Conservation (phyloP, 306 rosid species). For the Corylus americana region DNA sequence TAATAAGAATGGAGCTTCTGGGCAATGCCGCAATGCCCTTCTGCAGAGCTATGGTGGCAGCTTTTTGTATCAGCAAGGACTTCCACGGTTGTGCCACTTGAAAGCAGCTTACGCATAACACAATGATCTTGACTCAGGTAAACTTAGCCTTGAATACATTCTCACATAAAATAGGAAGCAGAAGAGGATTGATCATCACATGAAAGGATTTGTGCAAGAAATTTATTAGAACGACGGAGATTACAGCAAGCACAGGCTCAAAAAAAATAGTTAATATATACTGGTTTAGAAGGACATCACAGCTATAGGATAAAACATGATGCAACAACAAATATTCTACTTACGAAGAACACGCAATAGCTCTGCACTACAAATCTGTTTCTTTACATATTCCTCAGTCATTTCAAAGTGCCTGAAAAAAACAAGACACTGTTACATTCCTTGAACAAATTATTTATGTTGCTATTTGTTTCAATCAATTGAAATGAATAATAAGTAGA, state of each 20-base stretch:
- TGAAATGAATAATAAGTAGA: slow-evolving; percentile 1
- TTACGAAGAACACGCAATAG: slow-evolving; percentile 70
- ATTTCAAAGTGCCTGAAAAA: slow-evolving; percentile 48
- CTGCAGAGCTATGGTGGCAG: background rate
- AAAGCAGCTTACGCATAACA: background rate
- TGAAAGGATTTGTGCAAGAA: background rate
- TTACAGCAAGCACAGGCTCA: background rate
- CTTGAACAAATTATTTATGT: slow-evolving; percentile 5
- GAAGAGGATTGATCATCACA: background rate
- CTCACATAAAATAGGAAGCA: background rate
- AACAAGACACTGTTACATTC: slow-evolving; percentile 9
- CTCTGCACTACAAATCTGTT: slow-evolving; percentile 52
- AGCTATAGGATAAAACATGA: slow-evolving; percentile 12
- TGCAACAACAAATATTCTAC: slow-evolving; percentile 28
- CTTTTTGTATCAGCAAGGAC: background rate
- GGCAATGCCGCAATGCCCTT: background rate
- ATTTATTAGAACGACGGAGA: background rate
- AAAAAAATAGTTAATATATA: background rate
- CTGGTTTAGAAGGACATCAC: background rate
- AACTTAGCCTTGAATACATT: background rate
- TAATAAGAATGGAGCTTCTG: background rate
- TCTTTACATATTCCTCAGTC: slow-evolving; percentile 57
- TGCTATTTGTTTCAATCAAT: slow-evolving; percentile 20
- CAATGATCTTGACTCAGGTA: background rate
- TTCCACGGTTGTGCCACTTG: background rate